These are phyloP conservation scores for Candida adriatica DNA, from an alignment of 805 yeast genomes.

Conservation along the genomic window DNA sequence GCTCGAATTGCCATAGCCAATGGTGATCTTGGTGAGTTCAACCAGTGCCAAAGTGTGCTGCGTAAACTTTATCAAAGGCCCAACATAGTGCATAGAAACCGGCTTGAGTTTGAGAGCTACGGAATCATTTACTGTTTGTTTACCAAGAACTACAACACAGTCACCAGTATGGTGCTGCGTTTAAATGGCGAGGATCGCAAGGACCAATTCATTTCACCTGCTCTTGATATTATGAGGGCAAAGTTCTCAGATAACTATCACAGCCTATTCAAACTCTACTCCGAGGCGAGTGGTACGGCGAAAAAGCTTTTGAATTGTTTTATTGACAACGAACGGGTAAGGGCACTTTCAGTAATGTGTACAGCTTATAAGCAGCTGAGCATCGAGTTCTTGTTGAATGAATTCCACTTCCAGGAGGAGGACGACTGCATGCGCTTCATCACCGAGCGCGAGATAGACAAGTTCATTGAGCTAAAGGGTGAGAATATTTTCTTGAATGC, in stretches of 20 bases:
- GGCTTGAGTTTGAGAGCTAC: slow-evolving; percentile 65
- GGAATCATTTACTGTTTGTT: slow-evolving; percentile 67
- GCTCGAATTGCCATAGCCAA: slow-evolving; percentile 81
- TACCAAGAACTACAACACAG: slow-evolving; percentile 48
- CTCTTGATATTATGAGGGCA: slow-evolving; percentile 27
- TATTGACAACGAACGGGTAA: slow-evolving; percentile 49
- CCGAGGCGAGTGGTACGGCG: slow-evolving; percentile 34
- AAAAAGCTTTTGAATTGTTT: slow-evolving; percentile 46
- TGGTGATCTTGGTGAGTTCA: slow-evolving; percentile 86
- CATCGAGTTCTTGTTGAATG: slow-evolving; percentile 29
- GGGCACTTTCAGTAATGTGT: slow-evolving; percentile 48
- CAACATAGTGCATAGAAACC: slow-evolving; percentile 29
- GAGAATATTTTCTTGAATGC: slow-evolving; percentile 29
- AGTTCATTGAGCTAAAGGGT: slow-evolving; percentile 26
- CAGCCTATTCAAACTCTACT: slow-evolving; percentile 39
- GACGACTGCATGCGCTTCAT: slow-evolving; percentile 39
- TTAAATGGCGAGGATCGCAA: slow-evolving; percentile 28
- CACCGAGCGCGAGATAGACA: slow-evolving; percentile 29
- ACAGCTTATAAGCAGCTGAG: slow-evolving; percentile 47
- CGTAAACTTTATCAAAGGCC: slow-evolving; percentile 49
- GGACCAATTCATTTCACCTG: slow-evolving; percentile 13
- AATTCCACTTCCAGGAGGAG: slow-evolving; percentile 34
- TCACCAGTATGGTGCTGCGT: slow-evolving; percentile 34
- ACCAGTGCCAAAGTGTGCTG: slow-evolving; percentile 87
- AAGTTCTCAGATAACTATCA: slow-evolving; percentile 42